Conservation (phyloP, 2,329 filamentous ascomycete species). For the Sporothrix globosa region DNA sequence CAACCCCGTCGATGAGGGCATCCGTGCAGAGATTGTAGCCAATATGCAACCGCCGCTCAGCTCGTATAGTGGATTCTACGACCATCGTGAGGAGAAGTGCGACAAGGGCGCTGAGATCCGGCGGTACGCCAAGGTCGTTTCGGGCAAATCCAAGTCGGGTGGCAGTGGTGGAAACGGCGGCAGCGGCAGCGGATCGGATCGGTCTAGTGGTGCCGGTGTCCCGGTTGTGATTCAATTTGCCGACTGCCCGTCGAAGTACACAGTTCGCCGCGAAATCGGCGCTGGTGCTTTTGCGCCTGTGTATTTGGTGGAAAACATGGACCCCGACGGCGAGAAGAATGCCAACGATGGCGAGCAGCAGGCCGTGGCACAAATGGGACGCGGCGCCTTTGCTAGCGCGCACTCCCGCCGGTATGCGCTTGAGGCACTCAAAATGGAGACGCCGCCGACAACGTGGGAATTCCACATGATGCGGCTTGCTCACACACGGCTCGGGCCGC, state of each 20-base stretch:
- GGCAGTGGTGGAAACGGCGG: slow-evolving; percentile 43
- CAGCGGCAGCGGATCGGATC: slow-evolving; percentile 55
- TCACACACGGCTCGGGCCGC: slow-evolving; percentile 72
- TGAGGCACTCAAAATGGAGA: slow-evolving; percentile 94
- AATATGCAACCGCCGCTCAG: slow-evolving; percentile 72
- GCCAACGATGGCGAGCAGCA: slow-evolving; percentile 48
- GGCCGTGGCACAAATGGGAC: slow-evolving; percentile 57
- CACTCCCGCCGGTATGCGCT: slow-evolving; percentile 59
- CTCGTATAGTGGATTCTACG: slow-evolving; percentile 78
- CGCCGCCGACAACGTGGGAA: slow-evolving; percentile 87
- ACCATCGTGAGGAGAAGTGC: slow-evolving; percentile 66
- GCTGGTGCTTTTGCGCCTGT: slow-evolving; percentile 95
- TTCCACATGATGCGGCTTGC: slow-evolving; percentile 92
- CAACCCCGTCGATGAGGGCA: slow-evolving; percentile 80
- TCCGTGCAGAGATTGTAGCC: slow-evolving; percentile 74
- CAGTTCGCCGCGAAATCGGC: slow-evolving; percentile 81
- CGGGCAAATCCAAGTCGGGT: slow-evolving; percentile 61
- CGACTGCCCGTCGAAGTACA: slow-evolving; percentile 68
- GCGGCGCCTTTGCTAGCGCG: slow-evolving; percentile 60
- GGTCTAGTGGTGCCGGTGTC: slow-evolving; percentile 59
- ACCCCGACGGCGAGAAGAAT: slow-evolving; percentile 50
- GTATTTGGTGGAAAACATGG: slow-evolving; percentile 81
- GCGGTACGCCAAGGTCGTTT: slow-evolving; percentile 72
- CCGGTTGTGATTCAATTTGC: slow-evolving; percentile 70
- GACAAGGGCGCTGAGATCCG: slow-evolving; percentile 76